Evolutionary conservation across 2,329 filamentous ascomycete genomes (phyloP), one percentile per base, ranked within the genome.

Genomic region (Allantophomopsis cytisporea): DNA sequence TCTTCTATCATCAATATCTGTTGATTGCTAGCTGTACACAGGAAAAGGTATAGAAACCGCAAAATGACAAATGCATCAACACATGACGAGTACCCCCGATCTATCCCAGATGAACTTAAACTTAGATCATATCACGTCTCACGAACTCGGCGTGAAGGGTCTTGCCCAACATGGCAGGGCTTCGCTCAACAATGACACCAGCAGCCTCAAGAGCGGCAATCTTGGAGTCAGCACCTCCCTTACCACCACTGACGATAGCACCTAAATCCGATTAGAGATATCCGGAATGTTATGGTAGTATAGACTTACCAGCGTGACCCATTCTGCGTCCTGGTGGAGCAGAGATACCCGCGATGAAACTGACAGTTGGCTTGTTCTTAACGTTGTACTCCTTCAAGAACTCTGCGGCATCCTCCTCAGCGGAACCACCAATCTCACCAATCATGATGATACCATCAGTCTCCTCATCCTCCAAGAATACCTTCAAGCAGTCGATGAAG

Each of bases 361-460:
- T 86, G 54, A 96, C 91, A 44, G 94, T 88, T 56, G 91, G 91
- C 79, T 95, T 98, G 58, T 87, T 83, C 62, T 79, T 70, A 44
- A 79, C 88, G 76, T 98, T 96, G 73, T 91, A 76, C 61, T 78
- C 71, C 71, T 83, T 86, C 60, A 96, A 69, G 74, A 93, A 98
- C 56, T 96, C 91, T 55, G 91, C 89, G 31, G 91, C 91, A 56
- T 98, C 91, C 70, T 98, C 91, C 71, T 98, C 91, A 43, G 91
- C 91, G 44, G 83, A 85, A 47, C 91, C 91, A 65, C 91, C 91
- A 60, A 98, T 96, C 71, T 96, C 91, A 60, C 91, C 91, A 62
- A 98, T 96, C 91, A 98, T 95, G 70, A 98, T 95, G 68, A 98
- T 95, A 60, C 91, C 91, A 60, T 98, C 91, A 31, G 91, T 98